phyloP scores from a whole-genome alignment of 2,329 filamentous ascomycete genomes.

The Alternaria triticina region DNA sequence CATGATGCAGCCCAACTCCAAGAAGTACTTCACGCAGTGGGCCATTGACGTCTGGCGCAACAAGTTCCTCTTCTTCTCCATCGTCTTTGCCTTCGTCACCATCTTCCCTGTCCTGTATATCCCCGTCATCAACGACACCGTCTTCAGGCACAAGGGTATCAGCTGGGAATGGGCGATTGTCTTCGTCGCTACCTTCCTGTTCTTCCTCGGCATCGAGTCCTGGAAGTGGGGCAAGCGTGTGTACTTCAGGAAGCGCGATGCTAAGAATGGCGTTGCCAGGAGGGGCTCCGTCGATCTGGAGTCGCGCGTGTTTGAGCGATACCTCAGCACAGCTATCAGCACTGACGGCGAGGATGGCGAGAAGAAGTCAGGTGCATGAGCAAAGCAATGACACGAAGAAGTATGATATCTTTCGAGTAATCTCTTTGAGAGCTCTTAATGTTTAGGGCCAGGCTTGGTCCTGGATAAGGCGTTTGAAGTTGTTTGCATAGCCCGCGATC shows the following conservation, averaged over 20 bases:
- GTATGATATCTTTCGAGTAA: neutral
- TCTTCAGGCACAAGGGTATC: slow-evolving; percentile 71
- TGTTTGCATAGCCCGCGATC: slow-evolving; percentile 29
- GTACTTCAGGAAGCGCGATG: slow-evolving; percentile 38
- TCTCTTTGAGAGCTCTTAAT: neutral
- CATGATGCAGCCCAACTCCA: slow-evolving; percentile 70
- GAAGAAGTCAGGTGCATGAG: slow-evolving; percentile 26
- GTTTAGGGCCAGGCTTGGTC: neutral
- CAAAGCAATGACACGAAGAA: neutral
- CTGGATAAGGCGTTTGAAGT: slow-evolving; percentile 16
- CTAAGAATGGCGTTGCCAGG: slow-evolving; percentile 24
- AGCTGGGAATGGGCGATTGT: slow-evolving; percentile 74
- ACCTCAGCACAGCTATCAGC: slow-evolving; percentile 42
- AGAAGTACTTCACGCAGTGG: slow-evolving; percentile 65
- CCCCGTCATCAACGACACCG: slow-evolving; percentile 68
- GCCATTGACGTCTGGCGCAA: slow-evolving; percentile 72
- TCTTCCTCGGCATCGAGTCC: slow-evolving; percentile 67
- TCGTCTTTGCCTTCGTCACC: slow-evolving; percentile 43
- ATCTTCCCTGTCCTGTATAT: slow-evolving; percentile 61
- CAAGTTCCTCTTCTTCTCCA: slow-evolving; percentile 64
- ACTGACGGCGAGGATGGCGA: slow-evolving; percentile 35
- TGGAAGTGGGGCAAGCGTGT: slow-evolving; percentile 72
- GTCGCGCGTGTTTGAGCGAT: slow-evolving; percentile 40
- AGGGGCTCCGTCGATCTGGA: slow-evolving; percentile 40
- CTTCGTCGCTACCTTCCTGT: slow-evolving; percentile 66